Evolutionary conservation across 768 basidiomycete species (phyloP), one percentile per base, ranked within the genome.

Genomic region (Leucosporidium creatinivorum): DNA sequence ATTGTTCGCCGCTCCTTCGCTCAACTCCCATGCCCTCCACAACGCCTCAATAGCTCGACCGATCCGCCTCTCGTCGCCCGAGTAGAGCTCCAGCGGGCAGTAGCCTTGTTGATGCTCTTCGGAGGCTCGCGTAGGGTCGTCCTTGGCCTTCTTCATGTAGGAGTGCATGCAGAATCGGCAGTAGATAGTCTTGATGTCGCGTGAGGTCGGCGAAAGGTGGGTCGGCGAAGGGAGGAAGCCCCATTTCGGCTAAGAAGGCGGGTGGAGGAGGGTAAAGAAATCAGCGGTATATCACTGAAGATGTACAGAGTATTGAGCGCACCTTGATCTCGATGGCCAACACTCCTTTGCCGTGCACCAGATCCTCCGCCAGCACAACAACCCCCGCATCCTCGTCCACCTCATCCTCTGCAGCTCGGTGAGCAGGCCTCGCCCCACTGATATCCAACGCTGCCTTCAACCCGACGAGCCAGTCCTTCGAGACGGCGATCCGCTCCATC

Each of bases 301-400:
- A 1, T 18, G n/a, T 7, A 30, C 2, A 25, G 54, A 1, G 10
- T 10, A 15, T 58, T 4, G 23, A 1, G 68, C 77, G 68, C 67
- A 91, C 94, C 85, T 98, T 98, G 78, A 97, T 91, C 80, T 97
- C 94, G 5, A 96, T 83, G 3, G 88, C 85, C 55, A 92, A 78
- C 8, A 76, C 67, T 58, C 83, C 84, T 58, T 81, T 72, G 12
- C 64, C 70, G 21, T 86, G 84, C 15, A 93, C 82, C 47, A 93
- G 83, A 79, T 97, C 87, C 13, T 89, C 87, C 23, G 89, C 90
- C 51, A 96, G 79, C 12, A 90, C 81, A 13, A 83, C 91, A 63
- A 83, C 86, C 52, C 67, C 78, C 56, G 80, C 80, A 7, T 73
- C 73, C 25, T 81, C 70, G 74, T 93, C 89, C 49, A 93, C 84